Conservation (phyloP, 768 basidiomycete genomes). For the Trametes cubensis region DNA sequence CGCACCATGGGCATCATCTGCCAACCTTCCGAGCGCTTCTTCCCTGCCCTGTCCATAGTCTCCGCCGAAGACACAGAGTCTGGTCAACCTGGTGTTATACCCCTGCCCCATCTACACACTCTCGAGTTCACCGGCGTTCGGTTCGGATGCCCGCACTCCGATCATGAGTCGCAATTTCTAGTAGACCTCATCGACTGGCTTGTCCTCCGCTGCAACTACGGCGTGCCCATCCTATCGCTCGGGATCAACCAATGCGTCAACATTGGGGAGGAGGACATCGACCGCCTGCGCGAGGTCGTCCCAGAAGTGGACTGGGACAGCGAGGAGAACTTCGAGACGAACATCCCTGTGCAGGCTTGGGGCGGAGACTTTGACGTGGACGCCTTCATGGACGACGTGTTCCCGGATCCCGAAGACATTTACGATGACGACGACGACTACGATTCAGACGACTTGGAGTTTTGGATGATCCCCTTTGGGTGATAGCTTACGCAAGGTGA, state of each 20-base stretch:
- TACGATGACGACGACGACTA: conserved; percentile 2
- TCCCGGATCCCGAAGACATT: background rate
- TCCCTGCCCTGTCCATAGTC: background rate
- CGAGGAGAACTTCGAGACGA: background rate
- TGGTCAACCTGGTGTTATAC: background rate
- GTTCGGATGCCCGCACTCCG: conserved; percentile 7
- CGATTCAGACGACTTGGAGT: background rate
- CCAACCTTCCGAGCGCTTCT: background rate
- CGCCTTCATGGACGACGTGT: conserved; percentile 2
- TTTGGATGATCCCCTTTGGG: conserved; percentile 10
- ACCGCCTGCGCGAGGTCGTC: background rate
- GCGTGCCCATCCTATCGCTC: background rate
- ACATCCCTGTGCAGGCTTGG: background rate
- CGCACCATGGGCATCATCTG: background rate
- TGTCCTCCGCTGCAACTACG: conserved; percentile 3
- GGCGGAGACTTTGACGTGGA: background rate
- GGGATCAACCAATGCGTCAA: background rate
- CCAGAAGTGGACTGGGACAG: conserved; percentile 1
- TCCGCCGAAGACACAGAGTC: background rate
- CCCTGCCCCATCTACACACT: background rate
- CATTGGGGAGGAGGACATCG: background rate
- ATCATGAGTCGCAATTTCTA: background rate
- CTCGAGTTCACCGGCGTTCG: conserved; percentile 7
- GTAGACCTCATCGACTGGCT: conserved; percentile 4
- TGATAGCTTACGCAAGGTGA: background rate